A percentile compares a stretch with the other conserved stretches of the same genome.
These are phyloP conservation scores for Fremontodendron californicum DNA, from an alignment of 345 rosid genomes.

Conservation along the genomic window DNA sequence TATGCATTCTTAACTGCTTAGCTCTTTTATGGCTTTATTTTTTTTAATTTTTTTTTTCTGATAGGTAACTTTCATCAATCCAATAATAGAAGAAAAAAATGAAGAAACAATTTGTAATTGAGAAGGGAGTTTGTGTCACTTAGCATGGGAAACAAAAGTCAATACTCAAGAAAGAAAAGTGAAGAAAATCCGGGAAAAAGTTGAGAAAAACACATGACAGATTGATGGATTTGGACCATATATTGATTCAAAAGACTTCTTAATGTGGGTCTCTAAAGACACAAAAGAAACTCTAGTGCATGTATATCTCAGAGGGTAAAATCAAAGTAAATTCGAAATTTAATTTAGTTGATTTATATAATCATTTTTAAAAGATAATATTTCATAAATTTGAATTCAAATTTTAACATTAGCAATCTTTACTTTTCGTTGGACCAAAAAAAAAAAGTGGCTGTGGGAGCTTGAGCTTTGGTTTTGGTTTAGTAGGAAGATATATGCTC, in stretches of 20 bases:
- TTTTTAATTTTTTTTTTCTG: background rate
- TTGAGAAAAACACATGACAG: slow-evolving; percentile 23
- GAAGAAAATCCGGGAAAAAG: slow-evolving; percentile 22
- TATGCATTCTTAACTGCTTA: background rate
- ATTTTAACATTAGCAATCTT: too few relatives aligned
- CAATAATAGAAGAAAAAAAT: background rate
- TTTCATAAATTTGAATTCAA: too few relatives aligned
- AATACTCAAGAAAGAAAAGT: slow-evolving; percentile 1
- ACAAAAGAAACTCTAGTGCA: background rate
- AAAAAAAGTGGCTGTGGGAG: too few relatives aligned
- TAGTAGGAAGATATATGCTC: background rate
- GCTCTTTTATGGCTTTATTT: background rate
- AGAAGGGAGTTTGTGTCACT: slow-evolving; percentile 10
- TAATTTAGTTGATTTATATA: too few relatives aligned
- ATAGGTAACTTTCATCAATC: background rate
- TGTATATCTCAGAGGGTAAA: background rate
- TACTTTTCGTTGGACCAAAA: too few relatives aligned
- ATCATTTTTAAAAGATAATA: too few relatives aligned
- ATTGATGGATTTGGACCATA: slow-evolving; percentile 28
- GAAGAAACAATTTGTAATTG: background rate
- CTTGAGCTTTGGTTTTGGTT: background rate
- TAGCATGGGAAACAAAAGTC: slow-evolving; percentile 12
- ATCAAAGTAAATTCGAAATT: too few relatives aligned
- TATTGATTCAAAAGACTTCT: slow-evolving; percentile 14
- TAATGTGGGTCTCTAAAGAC: background rate